Percentiles rank a stretch among this genome's conserved stretches.
Conservation (phyloP, 441 rosid genomes). For the Capsella rubella region DNA sequence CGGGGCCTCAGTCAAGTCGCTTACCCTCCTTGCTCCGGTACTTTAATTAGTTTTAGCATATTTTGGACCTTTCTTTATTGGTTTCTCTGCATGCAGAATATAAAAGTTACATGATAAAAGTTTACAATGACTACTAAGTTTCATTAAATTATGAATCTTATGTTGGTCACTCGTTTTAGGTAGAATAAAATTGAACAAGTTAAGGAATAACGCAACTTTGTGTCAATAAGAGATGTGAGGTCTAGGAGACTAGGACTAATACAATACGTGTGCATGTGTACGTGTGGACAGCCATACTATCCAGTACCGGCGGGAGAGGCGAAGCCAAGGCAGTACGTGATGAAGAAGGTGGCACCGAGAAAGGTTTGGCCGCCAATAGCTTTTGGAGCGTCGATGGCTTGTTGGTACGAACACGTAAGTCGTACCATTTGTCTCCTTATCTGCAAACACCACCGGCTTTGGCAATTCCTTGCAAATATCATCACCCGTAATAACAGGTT, state of each 20-base stretch:
- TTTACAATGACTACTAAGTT: neutral
- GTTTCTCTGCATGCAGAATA: constrained; percentile 47
- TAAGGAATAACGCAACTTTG: neutral
- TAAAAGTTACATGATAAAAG: neutral
- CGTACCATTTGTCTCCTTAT: constrained; percentile 81
- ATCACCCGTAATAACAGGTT: constrained; percentile 90
- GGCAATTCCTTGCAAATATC: constrained; percentile 84
- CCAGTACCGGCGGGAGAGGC: constrained; percentile 70
- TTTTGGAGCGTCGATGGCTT: constrained; percentile 82
- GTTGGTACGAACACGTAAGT: constrained; percentile 94
- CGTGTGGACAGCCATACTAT: constrained; percentile 69
- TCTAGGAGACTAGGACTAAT: constrained; percentile 11
- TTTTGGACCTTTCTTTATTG: constrained; percentile 66
- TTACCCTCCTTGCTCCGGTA: constrained; percentile 91
- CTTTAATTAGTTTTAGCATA: constrained; percentile 43
- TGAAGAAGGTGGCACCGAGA: constrained; percentile 87
- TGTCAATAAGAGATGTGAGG: neutral
- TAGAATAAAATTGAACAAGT: neutral
- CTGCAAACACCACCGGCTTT: constrained; percentile 85
- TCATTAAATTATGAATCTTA: neutral
- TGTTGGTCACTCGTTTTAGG: neutral
- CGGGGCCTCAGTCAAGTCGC: constrained; percentile 76
- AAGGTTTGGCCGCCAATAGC: constrained; percentile 86
- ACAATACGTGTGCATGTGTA: constrained; percentile 24
- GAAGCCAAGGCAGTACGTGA: constrained; percentile 75